Evolutionary conservation across 208 protist species (phyloP).

Genomic region (Borovskyia barvae): DNA sequence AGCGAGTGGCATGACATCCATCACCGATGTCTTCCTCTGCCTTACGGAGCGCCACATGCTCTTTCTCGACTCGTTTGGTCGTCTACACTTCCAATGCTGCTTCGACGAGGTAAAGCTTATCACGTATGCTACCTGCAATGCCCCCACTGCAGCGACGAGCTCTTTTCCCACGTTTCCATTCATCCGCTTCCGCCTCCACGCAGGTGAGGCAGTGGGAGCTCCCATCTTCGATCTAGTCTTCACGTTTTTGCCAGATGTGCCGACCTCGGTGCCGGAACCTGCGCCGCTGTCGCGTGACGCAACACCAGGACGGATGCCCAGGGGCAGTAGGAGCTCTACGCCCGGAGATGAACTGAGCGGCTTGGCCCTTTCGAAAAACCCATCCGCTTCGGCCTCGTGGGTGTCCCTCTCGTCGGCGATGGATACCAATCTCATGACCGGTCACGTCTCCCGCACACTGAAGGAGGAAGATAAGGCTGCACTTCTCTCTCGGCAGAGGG

Average conservation of each 20-base stretch:
- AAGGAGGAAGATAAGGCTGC: background rate
- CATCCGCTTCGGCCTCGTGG: too few species aligned
- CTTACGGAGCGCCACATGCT: slow-evolving; percentile 36
- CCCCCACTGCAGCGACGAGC: too few species aligned
- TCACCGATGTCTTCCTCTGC: slow-evolving; percentile 38
- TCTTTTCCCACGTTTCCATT: slow-evolving; percentile 6
- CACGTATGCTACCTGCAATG: slow-evolving; percentile 30
- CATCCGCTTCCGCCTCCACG: slow-evolving; percentile 12
- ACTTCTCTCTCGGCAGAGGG: slow-evolving; percentile 8
- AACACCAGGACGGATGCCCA: background rate
- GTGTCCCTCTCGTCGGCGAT: too few species aligned
- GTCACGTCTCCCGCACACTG: too few species aligned
- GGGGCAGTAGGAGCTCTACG: too few species aligned
- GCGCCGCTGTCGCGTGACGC: background rate
- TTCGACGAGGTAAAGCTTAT: slow-evolving; percentile 35
- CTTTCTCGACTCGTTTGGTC: slow-evolving; percentile 47
- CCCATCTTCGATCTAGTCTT: slow-evolving; percentile 19
- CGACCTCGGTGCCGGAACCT: background rate
- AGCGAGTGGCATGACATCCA: too few species aligned
- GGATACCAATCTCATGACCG: too few species aligned
- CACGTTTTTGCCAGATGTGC: slow-evolving; percentile 13
- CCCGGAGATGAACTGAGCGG: too few species aligned
- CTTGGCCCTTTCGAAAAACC: too few species aligned
- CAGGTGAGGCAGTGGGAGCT: slow-evolving; percentile 6
- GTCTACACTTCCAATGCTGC: slow-evolving; percentile 26